Percentiles rank a stretch among this genome's conserved stretches.
Conservation (phyloP, 2,329 filamentous ascomycete genomes). For the Cladosporium austrohemisphaericum region DNA sequence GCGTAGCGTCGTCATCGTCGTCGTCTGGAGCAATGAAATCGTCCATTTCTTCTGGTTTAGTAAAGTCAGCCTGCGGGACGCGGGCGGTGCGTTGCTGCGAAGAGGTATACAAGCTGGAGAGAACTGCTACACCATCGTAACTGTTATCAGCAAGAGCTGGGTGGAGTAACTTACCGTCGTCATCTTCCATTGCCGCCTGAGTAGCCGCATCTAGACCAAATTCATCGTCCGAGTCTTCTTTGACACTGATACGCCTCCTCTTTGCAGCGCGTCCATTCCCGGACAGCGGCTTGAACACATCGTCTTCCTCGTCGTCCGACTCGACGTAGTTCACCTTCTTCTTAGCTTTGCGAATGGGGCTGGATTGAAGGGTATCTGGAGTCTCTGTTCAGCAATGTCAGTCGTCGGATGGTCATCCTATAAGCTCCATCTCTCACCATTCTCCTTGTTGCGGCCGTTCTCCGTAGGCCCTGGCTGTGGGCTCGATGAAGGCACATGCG, state of each 20-base stretch:
- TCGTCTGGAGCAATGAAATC: conserved; percentile 88
- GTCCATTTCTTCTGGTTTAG: conserved; percentile 59
- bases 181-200: conserved; percentile 56
- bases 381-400: conserved; percentile 34
- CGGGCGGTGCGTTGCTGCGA: neutral
- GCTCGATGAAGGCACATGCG: conserved; percentile 71
- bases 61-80: conserved; percentile 18
- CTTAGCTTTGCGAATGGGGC: conserved; percentile 72
- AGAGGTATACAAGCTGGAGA: conserved; percentile 13
- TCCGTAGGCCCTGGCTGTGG: conserved; percentile 56
- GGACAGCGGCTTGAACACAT: conserved; percentile 59
- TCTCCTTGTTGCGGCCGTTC: conserved; percentile 50
- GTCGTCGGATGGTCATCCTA: conserved; percentile 39
- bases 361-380: conserved; percentile 53
- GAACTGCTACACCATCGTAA: conserved; percentile 23
- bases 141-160: conserved; percentile 14
- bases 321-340: conserved; percentile 78
- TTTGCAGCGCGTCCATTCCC: conserved; percentile 50
- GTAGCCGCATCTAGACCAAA: conserved; percentile 59
- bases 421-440: conserved; percentile 42
- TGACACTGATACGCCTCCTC: conserved; percentile 59
- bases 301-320: conserved; percentile 72
- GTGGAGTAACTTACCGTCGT: conserved; percentile 47
- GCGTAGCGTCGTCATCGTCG: conserved; percentile 63
- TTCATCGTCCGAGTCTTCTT: conserved; percentile 64